These are phyloP conservation scores for Cystobasidiaceae sp. DNA, from an alignment of 1,284 basidiomycete species.

Conservation along the genomic window DNA sequence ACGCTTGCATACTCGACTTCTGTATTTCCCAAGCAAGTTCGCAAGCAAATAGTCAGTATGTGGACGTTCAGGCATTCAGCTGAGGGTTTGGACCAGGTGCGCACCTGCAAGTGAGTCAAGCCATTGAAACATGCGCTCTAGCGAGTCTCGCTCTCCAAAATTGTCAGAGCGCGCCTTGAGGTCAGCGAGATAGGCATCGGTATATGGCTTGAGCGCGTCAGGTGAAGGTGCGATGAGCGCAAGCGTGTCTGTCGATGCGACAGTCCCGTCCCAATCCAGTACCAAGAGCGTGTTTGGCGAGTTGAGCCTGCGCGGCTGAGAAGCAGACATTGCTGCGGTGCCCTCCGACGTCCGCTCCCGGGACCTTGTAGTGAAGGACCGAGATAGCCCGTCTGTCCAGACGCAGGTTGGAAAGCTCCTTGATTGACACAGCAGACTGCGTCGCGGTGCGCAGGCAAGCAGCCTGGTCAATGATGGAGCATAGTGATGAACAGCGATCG, in stretches of 20 bases:
- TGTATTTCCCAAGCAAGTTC: not conserved
- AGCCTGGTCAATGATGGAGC: too few species aligned
- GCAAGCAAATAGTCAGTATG: too few species aligned
- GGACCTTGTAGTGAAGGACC: not conserved
- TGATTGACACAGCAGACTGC: too few species aligned
- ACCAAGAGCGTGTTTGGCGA: slow-evolving; percentile 17
- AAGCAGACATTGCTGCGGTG: not conserved
- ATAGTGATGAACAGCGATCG: too few species aligned
- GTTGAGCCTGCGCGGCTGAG: not conserved
- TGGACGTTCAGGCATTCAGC: not conserved
- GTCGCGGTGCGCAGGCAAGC: too few species aligned
- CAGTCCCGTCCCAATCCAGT: slow-evolving; percentile 21
- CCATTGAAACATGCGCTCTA: slow-evolving; percentile 11
- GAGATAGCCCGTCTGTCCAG: not conserved
- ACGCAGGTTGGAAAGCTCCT: too few species aligned
- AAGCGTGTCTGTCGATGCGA: slow-evolving; percentile 13
- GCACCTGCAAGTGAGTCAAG: slow-evolving; percentile 23
- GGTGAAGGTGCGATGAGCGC: slow-evolving; percentile 24
- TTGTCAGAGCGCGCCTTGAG: slow-evolving; percentile 1
- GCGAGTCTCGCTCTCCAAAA: slow-evolving; percentile 2
- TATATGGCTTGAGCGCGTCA: slow-evolving; percentile 13
- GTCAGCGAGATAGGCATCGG: slow-evolving; percentile 17
- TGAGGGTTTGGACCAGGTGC: too few species aligned
- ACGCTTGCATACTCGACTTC: slow-evolving; percentile 23
- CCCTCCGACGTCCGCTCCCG: too few species aligned